Evolutionary conservation across 2,329 filamentous ascomycete species (phyloP).

Genomic region (Neocatenulostroma microsporum): DNA sequence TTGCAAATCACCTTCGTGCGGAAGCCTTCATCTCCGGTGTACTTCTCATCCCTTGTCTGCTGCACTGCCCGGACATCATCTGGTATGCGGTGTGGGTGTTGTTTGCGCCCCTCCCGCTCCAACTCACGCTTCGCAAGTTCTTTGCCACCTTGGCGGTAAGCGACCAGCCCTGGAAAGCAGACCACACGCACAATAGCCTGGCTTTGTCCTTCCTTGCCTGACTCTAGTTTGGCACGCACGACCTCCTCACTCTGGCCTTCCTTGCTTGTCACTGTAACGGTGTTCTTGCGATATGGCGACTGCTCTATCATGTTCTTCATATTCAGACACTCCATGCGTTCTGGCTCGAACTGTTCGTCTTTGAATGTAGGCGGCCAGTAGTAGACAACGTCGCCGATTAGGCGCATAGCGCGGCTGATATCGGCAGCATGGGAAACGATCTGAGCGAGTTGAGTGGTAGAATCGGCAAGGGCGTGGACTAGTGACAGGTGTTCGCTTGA

Average conservation of each 20-base stretch:
- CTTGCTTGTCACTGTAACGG: no score
- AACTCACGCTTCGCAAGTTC: conserved; percentile 15
- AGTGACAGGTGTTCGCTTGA: neutral
- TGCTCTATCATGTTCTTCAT: conserved; percentile 17
- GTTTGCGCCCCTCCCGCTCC: conserved; percentile 9
- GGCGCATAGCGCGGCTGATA: conserved; percentile 19
- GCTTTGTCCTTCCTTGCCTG: conserved; percentile 9
- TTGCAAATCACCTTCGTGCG: conserved; percentile 23
- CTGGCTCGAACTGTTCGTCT: conserved; percentile 24
- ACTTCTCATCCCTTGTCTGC: neutral
- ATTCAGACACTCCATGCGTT: conserved; percentile 24
- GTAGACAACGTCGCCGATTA: conserved; percentile 19
- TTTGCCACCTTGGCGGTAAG: conserved; percentile 23
- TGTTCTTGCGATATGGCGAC: conserved; percentile 18
- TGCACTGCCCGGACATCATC: conserved; percentile 4
- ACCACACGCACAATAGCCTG: conserved; percentile 25
- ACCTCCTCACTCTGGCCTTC: conserved; percentile 9
- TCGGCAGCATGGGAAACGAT: conserved; percentile 17
- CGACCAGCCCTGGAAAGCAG: conserved; percentile 20
- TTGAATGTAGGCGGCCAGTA: conserved; percentile 27
- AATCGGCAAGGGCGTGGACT: neutral
- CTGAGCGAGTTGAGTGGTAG: neutral
- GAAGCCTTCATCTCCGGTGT: conserved; percentile 18
- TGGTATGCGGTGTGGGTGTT: neutral
- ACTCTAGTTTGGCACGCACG: conserved; percentile 15